These are phyloP conservation scores for Penicillium maclennaniae DNA, from an alignment of 495 filamentous ascomycete genomes.

Conservation along the genomic window DNA sequence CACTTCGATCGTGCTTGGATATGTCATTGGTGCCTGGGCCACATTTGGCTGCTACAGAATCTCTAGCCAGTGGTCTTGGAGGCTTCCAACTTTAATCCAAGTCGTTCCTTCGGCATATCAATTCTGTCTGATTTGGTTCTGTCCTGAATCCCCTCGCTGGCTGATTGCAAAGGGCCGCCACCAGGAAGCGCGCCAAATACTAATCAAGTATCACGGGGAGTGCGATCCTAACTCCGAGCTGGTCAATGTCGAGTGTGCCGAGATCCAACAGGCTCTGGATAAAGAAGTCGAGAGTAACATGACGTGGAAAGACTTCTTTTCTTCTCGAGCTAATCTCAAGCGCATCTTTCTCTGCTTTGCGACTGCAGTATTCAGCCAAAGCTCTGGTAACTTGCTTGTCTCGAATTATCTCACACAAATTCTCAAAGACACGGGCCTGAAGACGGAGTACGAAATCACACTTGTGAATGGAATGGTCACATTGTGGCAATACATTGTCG, in stretches of 20 bases:
- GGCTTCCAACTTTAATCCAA: constrained; percentile 47
- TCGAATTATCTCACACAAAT: constrained; percentile 56
- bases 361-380: constrained; percentile 61
- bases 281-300: constrained; percentile 30
- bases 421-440: constrained; percentile 54
- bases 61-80: constrained; percentile 44
- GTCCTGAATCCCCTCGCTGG: constrained; percentile 44
- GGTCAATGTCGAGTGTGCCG: constrained; percentile 23
- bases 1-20: constrained; percentile 59
- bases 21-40: constrained; percentile 38
- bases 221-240: constrained; percentile 17
- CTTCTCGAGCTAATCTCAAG: constrained; percentile 64
- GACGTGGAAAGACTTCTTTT: constrained; percentile 55
- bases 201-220: constrained; percentile 31
- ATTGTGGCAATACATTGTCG: constrained; percentile 44
- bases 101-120: constrained; percentile 47
- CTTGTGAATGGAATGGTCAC: constrained; percentile 25
- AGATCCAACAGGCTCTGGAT: constrained; percentile 23
- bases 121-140: constrained; percentile 41
- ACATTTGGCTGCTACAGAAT: constrained; percentile 30
- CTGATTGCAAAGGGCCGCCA: constrained; percentile 33
- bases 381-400: constrained; percentile 62
- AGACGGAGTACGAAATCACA: constrained; percentile 42
- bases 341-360: constrained; percentile 55
- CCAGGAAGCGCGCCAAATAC: constrained; percentile 33